Conservation (phyloP, 768 basidiomycete genomes). For the Mycena maculata region DNA sequence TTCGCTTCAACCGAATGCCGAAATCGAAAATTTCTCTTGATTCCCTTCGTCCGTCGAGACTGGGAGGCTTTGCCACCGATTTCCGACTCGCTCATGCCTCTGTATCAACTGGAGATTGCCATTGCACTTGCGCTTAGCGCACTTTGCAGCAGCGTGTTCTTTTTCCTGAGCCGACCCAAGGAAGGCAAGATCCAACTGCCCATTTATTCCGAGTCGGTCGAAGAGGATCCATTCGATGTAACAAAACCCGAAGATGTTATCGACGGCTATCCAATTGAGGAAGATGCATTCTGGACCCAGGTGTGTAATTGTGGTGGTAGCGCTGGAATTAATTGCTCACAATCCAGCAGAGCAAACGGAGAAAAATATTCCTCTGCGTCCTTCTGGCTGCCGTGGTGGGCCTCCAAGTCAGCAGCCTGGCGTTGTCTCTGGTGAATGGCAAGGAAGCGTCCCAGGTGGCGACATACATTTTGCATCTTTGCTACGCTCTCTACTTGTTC, state of each 20-base stretch:
- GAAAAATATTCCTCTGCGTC: constrained; percentile 64
- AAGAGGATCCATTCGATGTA: constrained; percentile 75
- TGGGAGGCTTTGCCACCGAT: neutral
- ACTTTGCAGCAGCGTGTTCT: constrained; percentile 56
- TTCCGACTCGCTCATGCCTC: constrained; percentile 58
- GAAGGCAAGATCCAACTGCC: constrained; percentile 68
- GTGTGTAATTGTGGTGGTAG: constrained; percentile 45
- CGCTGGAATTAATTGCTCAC: neutral
- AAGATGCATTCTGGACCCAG: constrained; percentile 68
- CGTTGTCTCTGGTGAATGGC: constrained; percentile 58
- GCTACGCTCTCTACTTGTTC: constrained; percentile 71
- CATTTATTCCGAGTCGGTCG: constrained; percentile 40
- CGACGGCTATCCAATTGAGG: constrained; percentile 75
- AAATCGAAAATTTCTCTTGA: constrained; percentile 11
- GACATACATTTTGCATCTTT: constrained; percentile 57
- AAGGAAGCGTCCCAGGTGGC: constrained; percentile 46
- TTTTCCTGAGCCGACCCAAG: constrained; percentile 53
- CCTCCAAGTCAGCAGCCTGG: constrained; percentile 65
- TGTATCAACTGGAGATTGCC: constrained; percentile 68
- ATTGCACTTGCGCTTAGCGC: constrained; percentile 57
- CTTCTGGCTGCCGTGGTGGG: constrained; percentile 59
- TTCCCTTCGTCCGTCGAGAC: neutral
- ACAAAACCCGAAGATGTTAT: constrained; percentile 74
- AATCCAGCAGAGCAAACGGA: constrained; percentile 61
- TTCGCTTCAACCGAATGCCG: neutral